Evolutionary conservation across 257 asterid genomes (phyloP), one percentile per base, ranked within the genome.

Genomic region (Cynanchum wilfordii): DNA sequence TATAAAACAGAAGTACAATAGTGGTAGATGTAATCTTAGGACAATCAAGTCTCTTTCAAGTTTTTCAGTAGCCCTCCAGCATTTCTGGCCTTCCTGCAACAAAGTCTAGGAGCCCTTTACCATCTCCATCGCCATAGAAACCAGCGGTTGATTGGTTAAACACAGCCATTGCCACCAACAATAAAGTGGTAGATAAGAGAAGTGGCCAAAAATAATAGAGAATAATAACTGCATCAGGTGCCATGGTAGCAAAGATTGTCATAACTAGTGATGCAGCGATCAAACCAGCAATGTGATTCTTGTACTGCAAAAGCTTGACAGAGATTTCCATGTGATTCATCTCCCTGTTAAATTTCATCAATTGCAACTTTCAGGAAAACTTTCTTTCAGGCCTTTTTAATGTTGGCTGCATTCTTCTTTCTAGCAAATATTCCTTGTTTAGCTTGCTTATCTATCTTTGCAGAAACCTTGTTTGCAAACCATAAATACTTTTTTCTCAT

Each of bases 141-240:
- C 78, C 87, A n/a, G 56, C 54, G 59, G 86, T 75, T 1, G 84
- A 69, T 60, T 77, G 82, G 25, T 82, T 76, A 69, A 85, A 82
- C 74, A 82, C 77, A 25, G 86, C 27, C 3, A 79, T 71, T 16
- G 81, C 83, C 71, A 75, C 81, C 72, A 85, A 69, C 47, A 84
- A 80, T 45, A 85, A 25, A 62, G 86, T 57, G 24, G 88, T 89
- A 67, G 90, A 87, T 72, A 84, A 76, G 50, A 87, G 57, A 71
- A 89, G 90, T 24, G 96, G 90, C 87, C 87, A 85, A 72, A 89
- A 89, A 75, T 79, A 85, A 8, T 76, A 44, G 45, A 89, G 56
- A 52, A 89, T 75, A 57, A 69, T 66, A 0, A 74, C 63, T 12
- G 83, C 49, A 20, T 36, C 67, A 9, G 89, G 87, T 52, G 83